These are phyloP conservation scores for Pseudozyma thailandica DNA, from an alignment of 1,284 basidiomycete species.

Conservation along the genomic window DNA sequence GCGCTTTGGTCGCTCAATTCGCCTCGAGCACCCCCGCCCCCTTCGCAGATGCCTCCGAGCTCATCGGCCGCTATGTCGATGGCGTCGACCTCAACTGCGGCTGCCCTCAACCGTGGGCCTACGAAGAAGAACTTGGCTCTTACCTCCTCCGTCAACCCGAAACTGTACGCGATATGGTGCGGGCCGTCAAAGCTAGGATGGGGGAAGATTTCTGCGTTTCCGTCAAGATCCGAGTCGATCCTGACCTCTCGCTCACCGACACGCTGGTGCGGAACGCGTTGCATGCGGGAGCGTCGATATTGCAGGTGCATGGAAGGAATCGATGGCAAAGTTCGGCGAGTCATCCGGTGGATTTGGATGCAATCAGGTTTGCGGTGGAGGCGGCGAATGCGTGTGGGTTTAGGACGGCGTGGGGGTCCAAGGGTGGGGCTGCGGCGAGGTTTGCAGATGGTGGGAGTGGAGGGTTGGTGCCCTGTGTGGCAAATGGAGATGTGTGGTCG, in stretches of 20 bases:
- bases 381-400: slow-evolving; percentile 66
- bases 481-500: slow-evolving; percentile 74
- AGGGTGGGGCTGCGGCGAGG: slow-evolving; percentile 35
- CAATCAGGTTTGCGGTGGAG: slow-evolving; percentile 72
- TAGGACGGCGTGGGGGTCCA: slow-evolving; percentile 46
- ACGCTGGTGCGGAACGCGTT: slow-evolving; percentile 71
- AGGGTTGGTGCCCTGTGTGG: slow-evolving; percentile 72
- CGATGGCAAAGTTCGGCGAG: slow-evolving; percentile 72
- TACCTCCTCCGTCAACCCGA: slow-evolving; percentile 74
- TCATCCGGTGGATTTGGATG: slow-evolving; percentile 71
- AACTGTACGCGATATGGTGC: slow-evolving; percentile 73
- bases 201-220: slow-evolving; percentile 73
- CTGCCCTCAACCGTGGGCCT: slow-evolving; percentile 65
- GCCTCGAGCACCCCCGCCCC: slow-evolving; percentile 71
- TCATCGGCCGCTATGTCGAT: slow-evolving; percentile 72
- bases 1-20: slow-evolving; percentile 73
- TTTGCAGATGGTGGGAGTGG: slow-evolving; percentile 62
- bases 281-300: slow-evolving; percentile 70
- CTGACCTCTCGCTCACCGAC: slow-evolving; percentile 71
- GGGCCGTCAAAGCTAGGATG: slow-evolving; percentile 71
- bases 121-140: slow-evolving; percentile 73
- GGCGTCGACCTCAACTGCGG: slow-evolving; percentile 75
- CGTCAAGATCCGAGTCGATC: slow-evolving; percentile 74
- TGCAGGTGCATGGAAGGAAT: slow-evolving; percentile 74
- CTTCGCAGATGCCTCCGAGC: slow-evolving; percentile 73